Evolutionary conservation across 805 yeast genomes (phyloP).

Genomic region (Kregervanrija delftensis): DNA sequence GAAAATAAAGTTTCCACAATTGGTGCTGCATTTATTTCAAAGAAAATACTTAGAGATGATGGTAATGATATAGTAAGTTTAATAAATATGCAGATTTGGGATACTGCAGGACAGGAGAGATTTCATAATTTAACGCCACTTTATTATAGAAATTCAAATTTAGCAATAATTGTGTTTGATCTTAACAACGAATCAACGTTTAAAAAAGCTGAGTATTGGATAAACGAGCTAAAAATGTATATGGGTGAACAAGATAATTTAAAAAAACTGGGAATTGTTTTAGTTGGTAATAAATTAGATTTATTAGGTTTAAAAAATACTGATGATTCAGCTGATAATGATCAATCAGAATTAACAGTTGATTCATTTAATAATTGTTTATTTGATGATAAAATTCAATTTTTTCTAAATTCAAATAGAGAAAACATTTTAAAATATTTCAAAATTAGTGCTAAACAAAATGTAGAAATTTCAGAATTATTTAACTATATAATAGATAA

Average conservation of each 20-base stretch:
- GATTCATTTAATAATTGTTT: slow-evolving; percentile 13
- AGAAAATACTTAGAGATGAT: slow-evolving; percentile 41
- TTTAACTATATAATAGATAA: slow-evolving; percentile 29
- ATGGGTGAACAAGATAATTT: slow-evolving; percentile 16
- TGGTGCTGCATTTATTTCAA: slow-evolving; percentile 97
- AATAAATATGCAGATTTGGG: slow-evolving; percentile 71
- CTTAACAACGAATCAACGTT: slow-evolving; percentile 49
- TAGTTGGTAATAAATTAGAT: slow-evolving; percentile 86
- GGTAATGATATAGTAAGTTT: slow-evolving; percentile 18
- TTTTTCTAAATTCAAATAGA: slow-evolving; percentile 18
- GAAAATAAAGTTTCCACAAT: slow-evolving; percentile 83
- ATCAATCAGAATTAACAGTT: not conserved
- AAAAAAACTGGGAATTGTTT: slow-evolving; percentile 27
- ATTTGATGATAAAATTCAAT: slow-evolving; percentile 16
- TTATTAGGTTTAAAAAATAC: slow-evolving; percentile 28
- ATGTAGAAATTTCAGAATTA: slow-evolving; percentile 47
- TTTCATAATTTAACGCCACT: slow-evolving; percentile 78
- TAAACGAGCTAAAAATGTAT: slow-evolving; percentile 56
- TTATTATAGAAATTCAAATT: slow-evolving; percentile 74
- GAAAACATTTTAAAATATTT: slow-evolving; percentile 16
- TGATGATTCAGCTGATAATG: not conserved
- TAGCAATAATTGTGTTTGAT: slow-evolving; percentile 87
- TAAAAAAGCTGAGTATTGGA: slow-evolving; percentile 79
- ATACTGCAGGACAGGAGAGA: slow-evolving; percentile 94
- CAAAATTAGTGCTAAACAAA: slow-evolving; percentile 65